Evolutionary conservation across 2,329 filamentous ascomycete species (phyloP), one percentile per base, ranked within the genome.

Genomic region (Elsinoe arachidis): DNA sequence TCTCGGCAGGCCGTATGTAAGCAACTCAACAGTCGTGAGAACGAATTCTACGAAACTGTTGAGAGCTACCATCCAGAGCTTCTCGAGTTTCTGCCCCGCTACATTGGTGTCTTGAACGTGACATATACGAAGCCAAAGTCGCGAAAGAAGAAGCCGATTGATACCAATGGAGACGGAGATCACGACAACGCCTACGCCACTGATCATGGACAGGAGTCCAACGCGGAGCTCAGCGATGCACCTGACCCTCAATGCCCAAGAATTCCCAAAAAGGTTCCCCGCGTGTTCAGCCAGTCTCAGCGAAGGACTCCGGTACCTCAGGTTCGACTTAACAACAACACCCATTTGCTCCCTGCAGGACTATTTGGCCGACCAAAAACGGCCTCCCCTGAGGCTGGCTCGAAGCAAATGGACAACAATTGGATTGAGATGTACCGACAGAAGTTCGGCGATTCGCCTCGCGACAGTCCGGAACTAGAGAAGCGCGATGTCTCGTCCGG

Each of bases 1-100:
- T 97, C 93, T 15, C 85, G 90, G 63, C 83, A 91, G 65, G 93
- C 93, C 57, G 91, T 99, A 10, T 99, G 93, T 78, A 99, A 99
- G 73, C 90, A 96, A 73, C 81, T 99, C 67, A 99, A 96, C 72
- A 99, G 96, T 70, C 83, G 92, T 67, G 93, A 99, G 70, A 99
- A 99, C 72, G 90, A 96, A 73, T 99, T 99, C 69, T 99, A 99
- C 72, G 93, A 99, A 73, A 93, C 86, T 56, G 89, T 97, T 66
- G 93, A 99, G 75, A 84, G 83, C 66, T 84, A 89, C 63, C 92
- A 99, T 72, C 88, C 90, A 62, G 87, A 96, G 68, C 79, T 99
- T 66, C 76, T 99, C 59, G 84, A 87, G 41, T 99, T 97, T 69
- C 78, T 99, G 62, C 93, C 93, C 62, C 90, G 91, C 71, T 97